These are phyloP conservation scores for Boletus rufocinnamomeus DNA, from an alignment of 768 basidiomycete species.

Conservation along the genomic window DNA sequence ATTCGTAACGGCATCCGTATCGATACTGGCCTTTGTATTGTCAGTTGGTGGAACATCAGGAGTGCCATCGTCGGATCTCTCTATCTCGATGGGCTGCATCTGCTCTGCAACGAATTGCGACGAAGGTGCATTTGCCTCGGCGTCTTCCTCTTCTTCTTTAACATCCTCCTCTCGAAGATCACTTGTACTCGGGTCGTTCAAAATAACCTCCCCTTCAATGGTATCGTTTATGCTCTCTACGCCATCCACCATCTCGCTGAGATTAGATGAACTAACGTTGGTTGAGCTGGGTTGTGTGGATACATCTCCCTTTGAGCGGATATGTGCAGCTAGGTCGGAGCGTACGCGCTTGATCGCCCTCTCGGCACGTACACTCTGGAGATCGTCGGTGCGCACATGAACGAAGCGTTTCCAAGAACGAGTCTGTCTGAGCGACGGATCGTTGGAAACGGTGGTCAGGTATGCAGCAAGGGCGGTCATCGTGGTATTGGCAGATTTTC, in stretches of 20 bases:
- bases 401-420: constrained; percentile 86
- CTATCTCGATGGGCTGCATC: constrained; percentile 22
- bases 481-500: constrained; percentile 44
- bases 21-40: constrained; percentile 15
- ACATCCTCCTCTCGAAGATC: constrained; percentile 26
- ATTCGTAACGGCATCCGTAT: constrained; percentile 27
- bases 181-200: constrained; percentile 18
- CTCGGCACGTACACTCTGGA: constrained; percentile 85
- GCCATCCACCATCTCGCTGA: constrained; percentile 36
- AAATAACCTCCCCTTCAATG: constrained; percentile 24
- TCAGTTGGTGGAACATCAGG: constrained; percentile 18
- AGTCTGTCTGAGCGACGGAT: constrained; percentile 57
- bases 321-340: constrained; percentile 80
- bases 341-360: constrained; percentile 85
- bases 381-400: constrained; percentile 80
- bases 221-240: constrained; percentile 35
- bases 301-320: constrained; percentile 39
- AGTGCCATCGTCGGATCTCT: constrained; percentile 24
- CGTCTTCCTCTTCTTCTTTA: constrained; percentile 33
- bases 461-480: constrained; percentile 76
- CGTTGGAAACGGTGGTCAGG: constrained; percentile 76
- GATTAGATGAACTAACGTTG: constrained; percentile 31
- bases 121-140: constrained; percentile 4
- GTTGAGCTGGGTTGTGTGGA: constrained; percentile 25
- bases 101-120: constrained; percentile 10